A percentile compares a stretch with the other conserved stretches of the same genome.
phyloP scores from a whole-genome alignment of 106 monocot genomes.

The Triglochin maritima region DNA sequence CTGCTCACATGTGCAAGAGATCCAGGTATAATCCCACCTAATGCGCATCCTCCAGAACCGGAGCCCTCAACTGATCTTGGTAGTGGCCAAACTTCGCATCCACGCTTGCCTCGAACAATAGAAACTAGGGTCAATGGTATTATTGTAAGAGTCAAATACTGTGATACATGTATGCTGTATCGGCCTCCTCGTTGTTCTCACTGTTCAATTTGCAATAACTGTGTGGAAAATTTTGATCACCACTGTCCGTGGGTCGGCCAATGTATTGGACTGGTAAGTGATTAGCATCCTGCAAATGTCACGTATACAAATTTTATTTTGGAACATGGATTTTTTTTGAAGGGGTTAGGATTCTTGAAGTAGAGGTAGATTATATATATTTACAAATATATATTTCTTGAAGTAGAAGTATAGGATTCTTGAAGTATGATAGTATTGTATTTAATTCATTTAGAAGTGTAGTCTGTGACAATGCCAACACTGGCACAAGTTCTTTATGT shows the following conservation, averaged over 20 bases:
- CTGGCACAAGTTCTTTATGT: too few species aligned
- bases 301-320: neutral
- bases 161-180: constrained; percentile 43
- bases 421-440: too few species aligned
- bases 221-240: constrained; percentile 41
- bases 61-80: constrained; percentile 7
- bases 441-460: too few species aligned
- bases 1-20: constrained; percentile 29
- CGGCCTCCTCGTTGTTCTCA: constrained; percentile 46
- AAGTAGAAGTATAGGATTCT: too few species aligned
- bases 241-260: constrained; percentile 50
- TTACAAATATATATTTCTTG: neutral
- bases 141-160: constrained; percentile 34
- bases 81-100: constrained; percentile 17
- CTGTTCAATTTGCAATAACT: constrained; percentile 47
- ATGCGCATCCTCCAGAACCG: constrained; percentile 19
- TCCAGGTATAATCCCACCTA: constrained; percentile 39
- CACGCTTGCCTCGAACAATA: constrained; percentile 27
- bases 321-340: too few species aligned
- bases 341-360: too few species aligned
- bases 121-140: constrained; percentile 21
- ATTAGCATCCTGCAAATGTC: neutral
- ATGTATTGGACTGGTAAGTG: constrained; percentile 42
- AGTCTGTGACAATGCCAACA: too few species aligned
- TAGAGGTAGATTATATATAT: neutral